Evolutionary conservation across 202 grass and related monocot genomes (phyloP), one percentile per base, ranked within the genome.

Genomic region (Musa balbisiana): DNA sequence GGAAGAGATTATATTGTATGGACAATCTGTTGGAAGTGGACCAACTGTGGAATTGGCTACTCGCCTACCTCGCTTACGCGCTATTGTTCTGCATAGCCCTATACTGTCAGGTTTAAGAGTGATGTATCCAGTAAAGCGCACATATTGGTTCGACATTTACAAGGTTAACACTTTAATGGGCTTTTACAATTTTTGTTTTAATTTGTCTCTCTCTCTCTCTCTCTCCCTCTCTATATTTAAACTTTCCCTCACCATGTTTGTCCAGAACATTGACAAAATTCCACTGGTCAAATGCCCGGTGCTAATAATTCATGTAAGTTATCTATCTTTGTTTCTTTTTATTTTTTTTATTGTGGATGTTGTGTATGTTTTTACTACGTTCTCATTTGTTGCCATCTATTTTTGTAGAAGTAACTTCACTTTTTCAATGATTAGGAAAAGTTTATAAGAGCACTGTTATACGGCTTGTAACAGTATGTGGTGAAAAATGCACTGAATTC

Each of bases 231-330:
- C 58, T 17, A 21, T 20, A 62, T 62, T 62, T 62, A 8, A 20
- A 62, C 9, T 9, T 62, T 17, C 9, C 20, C 17, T 19, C 33
- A 62, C 20, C 20, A 58, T 58, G 11, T 58, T 19, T 62, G 17
- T 33, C 22, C 72, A 74, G 72, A 74, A 74, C n/a, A 56, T 74
- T 54, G 72, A 74, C 72, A 74, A 74, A 56, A 74, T 74, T 23
- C 50, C 72, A 58, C 56, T 56, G 24, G 72, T 74, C 52, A 56
- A 74, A 15, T 74, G 72, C 19, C 72, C 72, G 16, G 72, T 74
- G 25, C 52, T 74, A 74, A 13, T 74, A 15, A 74, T 74, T 55
- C 72, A 74, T 74, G 72, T 74, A 74, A 74, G 72, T 58, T 53
- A 17, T 33, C 19, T 69, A 12, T 16, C 3, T 14, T 65, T 1